Base-by-base conservation (phyloP, 1,284 basidiomycete species). In the Cerrena zonata region DNA sequence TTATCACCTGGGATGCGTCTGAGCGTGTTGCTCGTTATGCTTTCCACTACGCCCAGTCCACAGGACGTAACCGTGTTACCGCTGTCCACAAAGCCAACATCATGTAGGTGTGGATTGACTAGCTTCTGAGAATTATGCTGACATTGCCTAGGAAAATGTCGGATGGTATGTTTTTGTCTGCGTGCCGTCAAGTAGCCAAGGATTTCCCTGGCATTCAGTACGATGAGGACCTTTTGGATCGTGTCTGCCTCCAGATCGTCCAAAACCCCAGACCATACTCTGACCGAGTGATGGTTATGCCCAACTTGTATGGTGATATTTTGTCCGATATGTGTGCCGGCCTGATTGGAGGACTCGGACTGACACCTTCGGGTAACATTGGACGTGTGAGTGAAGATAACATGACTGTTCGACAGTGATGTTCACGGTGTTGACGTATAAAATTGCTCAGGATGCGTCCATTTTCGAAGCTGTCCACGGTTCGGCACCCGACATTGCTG, bases 391-490 rank as follows among this genome's bases (percentile, higher is more conserved):
- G 84, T 69, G 22, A 15, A 5, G 25, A 41, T 37, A n/a, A n/a
- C n/a, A n/a, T n/a, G n/a, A 38, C 41, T 41, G 47, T 43, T 30
- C 5, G 42, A 25, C 38, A 18, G 23, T 36, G 41, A 7, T 12
- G 26, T 10, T 22, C 38, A 18, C 22, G 27, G n/a, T 43, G 18
- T 26, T 51, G 55, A 58, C 53, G 53, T 46, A 48, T 49, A 54
- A 62, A 7, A 15, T 34, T 7, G 15, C 30, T 24, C 58, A 93
- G 86, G 94, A 98, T 71, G 96, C 96, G 40, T 97, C 94, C 55
- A 99, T 99, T 73, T 99, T 99, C 63, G 96, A 99, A 76, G 95
- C 96, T 55, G 96, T 99, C 25, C 96, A 99, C 76, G 96, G 96
- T 56, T 95, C 93, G 39, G 93, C 94, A 15, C 89, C 89, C 15